These are phyloP conservation scores for Oryza longistaminata DNA, from an alignment of 176 grass and related monocot genomes.

Conservation along the genomic window DNA sequence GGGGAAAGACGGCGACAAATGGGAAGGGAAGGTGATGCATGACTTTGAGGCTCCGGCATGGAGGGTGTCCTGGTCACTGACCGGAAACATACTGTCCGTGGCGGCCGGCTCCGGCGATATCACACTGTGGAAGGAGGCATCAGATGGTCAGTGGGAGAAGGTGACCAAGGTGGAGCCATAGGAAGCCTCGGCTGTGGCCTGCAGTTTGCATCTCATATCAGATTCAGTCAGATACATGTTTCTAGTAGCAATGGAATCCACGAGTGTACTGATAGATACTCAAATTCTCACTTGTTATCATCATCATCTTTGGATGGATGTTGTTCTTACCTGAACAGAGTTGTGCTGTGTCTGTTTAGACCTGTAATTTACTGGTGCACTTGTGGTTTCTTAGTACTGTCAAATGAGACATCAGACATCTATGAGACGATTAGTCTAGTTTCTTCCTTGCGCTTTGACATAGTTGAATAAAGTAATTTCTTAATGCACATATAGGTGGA, in stretches of 20 bases:
- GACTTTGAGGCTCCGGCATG: slow-evolving; percentile 64
- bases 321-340: background rate
- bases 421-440: background rate
- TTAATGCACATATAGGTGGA: no score
- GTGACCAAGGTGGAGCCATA: slow-evolving; percentile 35
- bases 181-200: background rate
- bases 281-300: background rate
- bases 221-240: background rate
- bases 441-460: background rate
- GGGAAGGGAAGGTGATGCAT: slow-evolving; percentile 70
- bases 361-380: background rate
- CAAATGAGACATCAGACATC: background rate
- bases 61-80: slow-evolving; percentile 81
- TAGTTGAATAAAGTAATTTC: background rate
- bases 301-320: background rate
- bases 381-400: no score
- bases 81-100: slow-evolving; percentile 68
- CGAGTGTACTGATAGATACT: background rate
- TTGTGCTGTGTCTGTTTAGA: background rate
- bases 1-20: slow-evolving; percentile 59
- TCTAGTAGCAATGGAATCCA: background rate
- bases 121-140: slow-evolving; percentile 75
- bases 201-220: background rate
- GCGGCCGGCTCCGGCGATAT: slow-evolving; percentile 64
- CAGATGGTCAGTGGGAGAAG: slow-evolving; percentile 66